Percentiles rank a stretch among this genome's conserved stretches.
Evolutionary conservation across 495 filamentous ascomycete genomes (phyloP).

Genomic region (Trichoderma erinaceum): DNA sequence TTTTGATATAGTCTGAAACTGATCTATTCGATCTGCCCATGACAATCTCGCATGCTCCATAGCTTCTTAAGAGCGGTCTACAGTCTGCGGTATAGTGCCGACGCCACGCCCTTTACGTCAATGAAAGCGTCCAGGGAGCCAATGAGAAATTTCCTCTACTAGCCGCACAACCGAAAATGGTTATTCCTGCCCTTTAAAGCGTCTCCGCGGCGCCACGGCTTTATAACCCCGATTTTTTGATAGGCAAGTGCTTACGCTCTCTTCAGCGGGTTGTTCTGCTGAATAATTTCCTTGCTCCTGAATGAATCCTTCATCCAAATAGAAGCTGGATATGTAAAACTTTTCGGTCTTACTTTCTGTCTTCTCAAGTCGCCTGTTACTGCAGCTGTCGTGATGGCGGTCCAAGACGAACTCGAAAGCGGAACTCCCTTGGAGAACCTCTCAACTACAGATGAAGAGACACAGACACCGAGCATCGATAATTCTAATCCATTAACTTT

Average conservation of each 20-base stretch:
- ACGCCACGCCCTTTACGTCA: not conserved
- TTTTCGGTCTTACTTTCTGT: not conserved
- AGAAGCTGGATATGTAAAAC: not conserved
- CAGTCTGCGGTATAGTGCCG: no score
- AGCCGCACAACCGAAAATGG: not conserved
- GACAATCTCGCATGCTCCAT: no score
- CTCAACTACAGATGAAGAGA: not conserved
- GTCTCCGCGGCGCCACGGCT: not conserved
- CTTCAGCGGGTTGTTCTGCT: not conserved
- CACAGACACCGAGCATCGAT: not conserved
- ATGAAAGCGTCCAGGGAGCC: not conserved
- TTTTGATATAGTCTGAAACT: no score
- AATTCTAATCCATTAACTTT: conserved; percentile 14
- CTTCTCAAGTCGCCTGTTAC: not conserved
- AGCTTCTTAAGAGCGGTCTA: no score
- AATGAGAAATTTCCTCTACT: not conserved
- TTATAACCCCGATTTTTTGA: not conserved
- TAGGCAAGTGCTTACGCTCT: not conserved
- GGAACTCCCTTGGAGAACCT: not conserved
- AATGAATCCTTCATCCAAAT: no score
- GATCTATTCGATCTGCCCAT: no score
- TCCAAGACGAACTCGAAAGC: not conserved
- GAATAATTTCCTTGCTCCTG: no score
- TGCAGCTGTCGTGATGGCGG: not conserved
- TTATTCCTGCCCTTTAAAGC: not conserved